These are phyloP conservation scores for Nicotiana knightiana DNA, from an alignment of 257 asterid species.

Conservation along the genomic window DNA sequence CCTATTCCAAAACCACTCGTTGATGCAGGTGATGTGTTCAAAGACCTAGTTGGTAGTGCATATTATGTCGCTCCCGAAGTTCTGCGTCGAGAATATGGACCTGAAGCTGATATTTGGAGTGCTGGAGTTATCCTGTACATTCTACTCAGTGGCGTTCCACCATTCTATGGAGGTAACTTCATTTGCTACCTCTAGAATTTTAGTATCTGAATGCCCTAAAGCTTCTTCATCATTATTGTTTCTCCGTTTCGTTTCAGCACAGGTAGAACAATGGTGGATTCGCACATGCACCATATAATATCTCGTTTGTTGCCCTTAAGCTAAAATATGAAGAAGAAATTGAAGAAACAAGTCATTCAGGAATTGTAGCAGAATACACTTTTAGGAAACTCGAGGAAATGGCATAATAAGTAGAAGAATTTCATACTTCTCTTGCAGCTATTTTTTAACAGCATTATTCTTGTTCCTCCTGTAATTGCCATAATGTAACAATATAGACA, in stretches of 20 bases:
- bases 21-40: constrained; percentile 62
- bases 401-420: not conserved
- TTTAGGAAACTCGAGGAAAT: not conserved
- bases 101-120: constrained; percentile 90
- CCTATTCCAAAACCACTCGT: not conserved
- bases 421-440: not conserved
- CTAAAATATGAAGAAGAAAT: constrained; percentile 2
- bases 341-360: not conserved
- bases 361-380: not conserved
- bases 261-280: not conserved
- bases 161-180: constrained; percentile 85
- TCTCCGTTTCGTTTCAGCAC: not conserved
- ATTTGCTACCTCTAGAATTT: not conserved
- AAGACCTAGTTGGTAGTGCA: constrained; percentile 89
- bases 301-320: not conserved
- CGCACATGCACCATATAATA: not conserved
- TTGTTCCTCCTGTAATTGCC: not conserved
- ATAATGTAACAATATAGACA: not conserved
- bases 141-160: constrained; percentile 84
- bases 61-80: constrained; percentile 94
- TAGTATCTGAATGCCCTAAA: not conserved
- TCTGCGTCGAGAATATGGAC: constrained; percentile 64
- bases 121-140: constrained; percentile 85
- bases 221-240: not conserved
- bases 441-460: not conserved